phyloP scores from a whole-genome alignment of 2,329 filamentous ascomycete species.

The Aspergillus carbonarius region DNA sequence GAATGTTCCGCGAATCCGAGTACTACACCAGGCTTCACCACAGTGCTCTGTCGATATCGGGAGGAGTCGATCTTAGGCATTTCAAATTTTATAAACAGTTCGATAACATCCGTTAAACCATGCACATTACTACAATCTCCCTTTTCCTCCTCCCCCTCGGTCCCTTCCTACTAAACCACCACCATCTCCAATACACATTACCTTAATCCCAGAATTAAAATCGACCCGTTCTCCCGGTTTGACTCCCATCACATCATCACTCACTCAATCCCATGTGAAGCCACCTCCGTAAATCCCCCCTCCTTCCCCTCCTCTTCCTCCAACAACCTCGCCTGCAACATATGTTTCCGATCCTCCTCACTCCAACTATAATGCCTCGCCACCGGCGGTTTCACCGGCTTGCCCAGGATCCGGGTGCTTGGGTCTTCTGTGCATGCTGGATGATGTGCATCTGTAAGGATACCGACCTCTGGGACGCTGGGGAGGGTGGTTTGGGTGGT shows the following conservation, averaged over 20 bases:
- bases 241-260: not conserved
- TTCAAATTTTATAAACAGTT: too few relatives aligned
- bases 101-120: not conserved
- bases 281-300: conserved; percentile 59
- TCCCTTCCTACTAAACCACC: too few relatives aligned
- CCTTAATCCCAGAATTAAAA: not conserved
- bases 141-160: not conserved
- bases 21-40: too few relatives aligned
- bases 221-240: not conserved
- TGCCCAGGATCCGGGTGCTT: not conserved
- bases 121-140: not conserved
- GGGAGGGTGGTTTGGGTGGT: too few relatives aligned
- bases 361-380: conserved; percentile 38
- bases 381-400: conserved; percentile 31
- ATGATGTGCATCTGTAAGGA: too few relatives aligned
- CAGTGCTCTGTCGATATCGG: too few relatives aligned
- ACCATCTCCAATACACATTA: not conserved
- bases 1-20: too few relatives aligned
- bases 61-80: too few relatives aligned
- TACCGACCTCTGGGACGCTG: too few relatives aligned
- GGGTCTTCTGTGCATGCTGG: not conserved
- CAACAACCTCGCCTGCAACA: conserved; percentile 46
- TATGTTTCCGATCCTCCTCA: conserved; percentile 58
- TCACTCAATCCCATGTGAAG: conserved; percentile 30
- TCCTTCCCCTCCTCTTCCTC: conserved; percentile 44